Conservation (phyloP, 2,329 filamentous ascomycete genomes). For the Trichoderma cornu-damae region DNA sequence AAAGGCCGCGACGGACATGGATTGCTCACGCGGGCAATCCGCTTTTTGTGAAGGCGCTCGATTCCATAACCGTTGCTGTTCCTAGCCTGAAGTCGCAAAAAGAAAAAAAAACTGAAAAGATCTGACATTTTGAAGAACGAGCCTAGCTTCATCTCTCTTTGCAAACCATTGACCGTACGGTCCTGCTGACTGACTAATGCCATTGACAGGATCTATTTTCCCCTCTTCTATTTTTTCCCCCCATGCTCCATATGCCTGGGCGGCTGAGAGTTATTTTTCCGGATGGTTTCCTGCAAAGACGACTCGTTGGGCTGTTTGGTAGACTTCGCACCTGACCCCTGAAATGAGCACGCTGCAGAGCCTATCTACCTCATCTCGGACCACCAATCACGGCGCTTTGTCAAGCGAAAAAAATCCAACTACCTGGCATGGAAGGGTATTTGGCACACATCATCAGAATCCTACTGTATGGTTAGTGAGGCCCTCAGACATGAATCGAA, state of each 20-base stretch:
- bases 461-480: not conserved
- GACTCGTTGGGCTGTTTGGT: not conserved
- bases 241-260: not conserved
- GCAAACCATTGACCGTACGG: not conserved
- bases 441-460: not conserved
- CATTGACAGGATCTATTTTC: not conserved
- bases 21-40: not conserved
- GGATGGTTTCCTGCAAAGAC: not conserved
- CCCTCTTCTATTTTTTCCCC: not conserved
- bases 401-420: not conserved
- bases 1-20: constrained; percentile 56
- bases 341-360: not conserved
- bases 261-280: not conserved
- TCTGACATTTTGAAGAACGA: constrained; percentile 47
- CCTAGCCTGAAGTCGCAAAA: constrained; percentile 45
- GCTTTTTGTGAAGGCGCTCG: constrained; percentile 19
- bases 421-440: not conserved
- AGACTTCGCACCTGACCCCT: not conserved
- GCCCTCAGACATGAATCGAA: constrained; percentile 13
- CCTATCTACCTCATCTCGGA: not conserved
- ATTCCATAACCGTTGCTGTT: constrained; percentile 47
- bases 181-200: not conserved
- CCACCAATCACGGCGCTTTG: not conserved
- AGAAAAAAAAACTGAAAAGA: constrained; percentile 65
- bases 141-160: not conserved